These are phyloP conservation scores for Misopates orontium DNA, from an alignment of 257 asterid species.

Conservation along the genomic window DNA sequence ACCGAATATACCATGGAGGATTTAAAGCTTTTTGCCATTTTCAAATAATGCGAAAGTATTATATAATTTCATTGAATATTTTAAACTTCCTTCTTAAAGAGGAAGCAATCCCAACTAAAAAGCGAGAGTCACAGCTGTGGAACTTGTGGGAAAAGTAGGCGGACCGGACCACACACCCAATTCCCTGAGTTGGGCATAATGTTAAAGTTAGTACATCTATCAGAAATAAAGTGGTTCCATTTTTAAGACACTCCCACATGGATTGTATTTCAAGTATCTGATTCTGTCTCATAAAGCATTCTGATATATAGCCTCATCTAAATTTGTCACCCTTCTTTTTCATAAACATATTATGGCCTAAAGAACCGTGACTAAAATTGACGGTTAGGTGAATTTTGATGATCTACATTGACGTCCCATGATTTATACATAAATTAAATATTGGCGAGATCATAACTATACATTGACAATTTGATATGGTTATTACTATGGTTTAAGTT, in stretches of 20 bases:
- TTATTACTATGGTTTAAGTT: too few species aligned
- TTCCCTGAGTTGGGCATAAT: constrained; percentile 9
- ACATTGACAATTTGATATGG: too few species aligned
- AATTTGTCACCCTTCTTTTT: neutral
- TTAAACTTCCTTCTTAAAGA: too few species aligned
- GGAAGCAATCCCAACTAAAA: constrained; percentile 6
- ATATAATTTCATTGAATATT: too few species aligned
- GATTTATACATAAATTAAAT: too few species aligned
- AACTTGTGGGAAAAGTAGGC: constrained; percentile 7
- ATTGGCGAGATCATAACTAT: too few species aligned
- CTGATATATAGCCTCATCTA: neutral
- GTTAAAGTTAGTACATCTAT: neutral
- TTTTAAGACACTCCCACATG: constrained; percentile 38
- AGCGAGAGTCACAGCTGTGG: constrained; percentile 29
- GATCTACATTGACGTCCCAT: too few species aligned
- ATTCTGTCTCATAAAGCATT: neutral
- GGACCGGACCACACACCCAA: neutral
- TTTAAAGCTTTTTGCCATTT: too few species aligned
- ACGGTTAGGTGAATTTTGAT: too few species aligned
- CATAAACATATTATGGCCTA: neutral
- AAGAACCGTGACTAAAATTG: too few species aligned
- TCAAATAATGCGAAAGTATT: too few species aligned
- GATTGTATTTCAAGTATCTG: constrained; percentile 8
- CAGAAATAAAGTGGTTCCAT: constrained; percentile 1
- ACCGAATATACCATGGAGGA: too few species aligned